These are phyloP conservation scores for Metroxylon sagu DNA, from an alignment of 176 grass and related monocot species.

Conservation along the genomic window DNA sequence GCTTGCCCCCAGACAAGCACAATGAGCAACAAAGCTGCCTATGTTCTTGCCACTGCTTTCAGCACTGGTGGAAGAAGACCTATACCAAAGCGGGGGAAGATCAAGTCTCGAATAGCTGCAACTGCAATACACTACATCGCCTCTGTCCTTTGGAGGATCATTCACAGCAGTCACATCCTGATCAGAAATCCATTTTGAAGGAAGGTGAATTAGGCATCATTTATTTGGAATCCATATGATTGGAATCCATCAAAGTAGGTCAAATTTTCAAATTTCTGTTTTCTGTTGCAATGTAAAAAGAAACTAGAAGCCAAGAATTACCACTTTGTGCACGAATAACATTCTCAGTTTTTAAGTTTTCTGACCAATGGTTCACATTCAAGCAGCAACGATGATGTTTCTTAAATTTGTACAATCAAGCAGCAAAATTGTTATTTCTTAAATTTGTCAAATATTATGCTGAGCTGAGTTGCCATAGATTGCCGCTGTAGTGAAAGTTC, in stretches of 20 bases:
- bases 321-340: conserved; percentile 10
- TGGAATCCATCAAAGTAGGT: too few relatives aligned
- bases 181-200: conserved; percentile 12
- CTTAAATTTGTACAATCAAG: too few relatives aligned
- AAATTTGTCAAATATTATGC: background rate
- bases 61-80: background rate
- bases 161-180: conserved; percentile 18
- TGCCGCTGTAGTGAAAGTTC: conserved; percentile 21
- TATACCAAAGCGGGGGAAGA: conserved; percentile 31
- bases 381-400: conserved; percentile 6
- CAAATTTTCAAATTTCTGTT: background rate
- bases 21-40: too few relatives aligned
- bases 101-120: conserved; percentile 32
- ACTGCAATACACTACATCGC: conserved; percentile 19
- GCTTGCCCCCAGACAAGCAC: too few relatives aligned
- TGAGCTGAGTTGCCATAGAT: conserved; percentile 32
- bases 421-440: too few relatives aligned
- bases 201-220: background rate
- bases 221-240: too few relatives aligned
- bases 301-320: background rate
- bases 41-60: too few relatives aligned
- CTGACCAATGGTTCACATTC: conserved; percentile 42
- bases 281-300: conserved; percentile 3
- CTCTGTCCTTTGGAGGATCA: conserved; percentile 16
- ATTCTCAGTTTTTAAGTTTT: conserved; percentile 27